These are phyloP conservation scores for Pisolithus marmoratus DNA, from an alignment of 768 basidiomycete species.

Conservation along the genomic window DNA sequence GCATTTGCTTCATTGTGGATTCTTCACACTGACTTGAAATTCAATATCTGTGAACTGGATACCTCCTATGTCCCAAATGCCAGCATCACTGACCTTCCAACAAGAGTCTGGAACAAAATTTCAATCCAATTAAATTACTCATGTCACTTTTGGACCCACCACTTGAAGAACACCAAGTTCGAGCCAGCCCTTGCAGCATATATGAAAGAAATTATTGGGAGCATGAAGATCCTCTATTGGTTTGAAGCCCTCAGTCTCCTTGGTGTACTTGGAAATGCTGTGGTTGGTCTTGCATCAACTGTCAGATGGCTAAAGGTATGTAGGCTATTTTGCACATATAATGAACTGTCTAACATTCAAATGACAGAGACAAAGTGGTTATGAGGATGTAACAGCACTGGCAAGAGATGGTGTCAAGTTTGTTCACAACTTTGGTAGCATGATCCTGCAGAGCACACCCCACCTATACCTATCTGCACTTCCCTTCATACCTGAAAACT, in stretches of 20 bases:
- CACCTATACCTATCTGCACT: no score
- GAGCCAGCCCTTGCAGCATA: conserved; percentile 11
- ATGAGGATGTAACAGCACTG: conserved; percentile 8
- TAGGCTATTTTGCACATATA: no score
- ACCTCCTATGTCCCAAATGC: conserved; percentile 28
- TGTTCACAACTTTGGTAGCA: conserved; percentile 22
- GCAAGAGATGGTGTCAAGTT: conserved; percentile 25
- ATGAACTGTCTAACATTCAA: no score
- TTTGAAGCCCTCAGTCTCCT: conserved; percentile 30
- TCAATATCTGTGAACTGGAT: conserved; percentile 11
- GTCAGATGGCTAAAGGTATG: not conserved
- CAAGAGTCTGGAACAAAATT: conserved; percentile 19
- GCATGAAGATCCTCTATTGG: conserved; percentile 30
- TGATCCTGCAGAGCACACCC: no score
- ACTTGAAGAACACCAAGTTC: conserved; percentile 11
- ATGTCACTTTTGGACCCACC: conserved; percentile 33
- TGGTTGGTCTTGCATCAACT: not conserved
- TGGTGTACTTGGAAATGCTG: not conserved
- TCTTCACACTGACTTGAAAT: conserved; percentile 25
- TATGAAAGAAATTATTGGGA: conserved; percentile 14
- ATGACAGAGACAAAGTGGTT: not conserved
- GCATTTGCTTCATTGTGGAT: not conserved
- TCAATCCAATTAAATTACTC: conserved; percentile 29
- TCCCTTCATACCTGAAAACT: no score
- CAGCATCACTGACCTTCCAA: conserved; percentile 15